A percentile compares a stretch with the other conserved stretches of the same genome.
Evolutionary conservation across 108 stramenopile genomes (phyloP).

Genomic region (Conticribra guillardii): DNA sequence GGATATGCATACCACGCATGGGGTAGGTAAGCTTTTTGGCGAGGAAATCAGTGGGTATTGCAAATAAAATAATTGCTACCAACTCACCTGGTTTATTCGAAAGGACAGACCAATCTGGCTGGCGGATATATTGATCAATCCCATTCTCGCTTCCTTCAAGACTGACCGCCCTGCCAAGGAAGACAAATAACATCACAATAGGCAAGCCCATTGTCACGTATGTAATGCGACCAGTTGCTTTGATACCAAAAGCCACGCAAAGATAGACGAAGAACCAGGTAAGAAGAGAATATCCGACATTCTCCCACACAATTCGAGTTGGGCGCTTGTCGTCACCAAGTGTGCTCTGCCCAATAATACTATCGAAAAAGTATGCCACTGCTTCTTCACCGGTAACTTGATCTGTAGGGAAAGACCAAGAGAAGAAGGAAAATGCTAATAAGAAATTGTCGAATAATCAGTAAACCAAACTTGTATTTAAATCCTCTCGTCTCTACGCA

Average conservation of each 20-base stretch:
- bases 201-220: constrained; percentile 64
- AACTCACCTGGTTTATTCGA: no score
- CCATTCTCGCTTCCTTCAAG: constrained; percentile 47
- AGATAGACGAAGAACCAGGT: constrained; percentile 44
- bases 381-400: constrained; percentile 42
- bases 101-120: no score
- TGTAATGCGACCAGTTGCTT: constrained; percentile 57
- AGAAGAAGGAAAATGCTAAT: no score
- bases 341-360: constrained; percentile 53
- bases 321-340: constrained; percentile 40
- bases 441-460: no score
- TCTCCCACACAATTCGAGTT: constrained; percentile 50
- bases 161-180: constrained; percentile 43
- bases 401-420: not conserved
- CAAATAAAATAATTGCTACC: no score
- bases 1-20: no score
- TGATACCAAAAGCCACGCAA: constrained; percentile 57
- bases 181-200: constrained; percentile 53
- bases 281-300: constrained; percentile 51
- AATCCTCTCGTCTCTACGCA: no score
- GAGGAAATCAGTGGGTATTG: no score
- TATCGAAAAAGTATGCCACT: constrained; percentile 40
- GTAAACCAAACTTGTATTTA: no score
- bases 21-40: no score
- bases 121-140: constrained; percentile 58